Evolutionary conservation across 106 monocot species (phyloP).

Genomic region (Dactylorhiza incarnata): DNA sequence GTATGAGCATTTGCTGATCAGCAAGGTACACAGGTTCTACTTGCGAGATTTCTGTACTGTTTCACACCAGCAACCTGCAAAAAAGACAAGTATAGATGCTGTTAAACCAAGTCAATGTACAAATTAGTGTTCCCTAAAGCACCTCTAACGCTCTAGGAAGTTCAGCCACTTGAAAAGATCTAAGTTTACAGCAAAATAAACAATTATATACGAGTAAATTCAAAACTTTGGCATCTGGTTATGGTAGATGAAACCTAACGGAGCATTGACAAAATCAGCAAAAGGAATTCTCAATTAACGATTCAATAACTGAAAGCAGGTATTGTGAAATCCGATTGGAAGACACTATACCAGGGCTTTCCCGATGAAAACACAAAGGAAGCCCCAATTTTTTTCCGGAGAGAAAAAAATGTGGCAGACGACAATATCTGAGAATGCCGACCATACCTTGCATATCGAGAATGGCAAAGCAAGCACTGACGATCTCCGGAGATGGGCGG

Average conservation of each 20-base stretch:
- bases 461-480: too few species aligned
- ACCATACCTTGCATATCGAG: too few species aligned
- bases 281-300: not conserved
- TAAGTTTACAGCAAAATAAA: not conserved
- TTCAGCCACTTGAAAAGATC: not conserved
- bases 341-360: too few species aligned
- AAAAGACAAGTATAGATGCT: not conserved
- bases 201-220: not conserved
- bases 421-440: not conserved
- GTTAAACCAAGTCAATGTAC: not conserved
- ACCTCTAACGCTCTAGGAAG: not conserved
- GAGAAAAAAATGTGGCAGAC: not conserved
- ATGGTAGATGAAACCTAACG: not conserved
- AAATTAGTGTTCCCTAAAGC: not conserved
- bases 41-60: slow-evolving; percentile 57
- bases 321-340: too few species aligned
- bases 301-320: too few species aligned
- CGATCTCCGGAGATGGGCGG: too few species aligned
- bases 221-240: not conserved
- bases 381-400: not conserved
- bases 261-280: too few species aligned
- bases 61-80: slow-evolving; percentile 73
- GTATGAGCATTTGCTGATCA: slow-evolving; percentile 75
- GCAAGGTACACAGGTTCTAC: slow-evolving; percentile 66
- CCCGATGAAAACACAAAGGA: too few species aligned